Conservation (phyloP, 176 grass and related monocot species). For the Hordeum marinum region DNA sequence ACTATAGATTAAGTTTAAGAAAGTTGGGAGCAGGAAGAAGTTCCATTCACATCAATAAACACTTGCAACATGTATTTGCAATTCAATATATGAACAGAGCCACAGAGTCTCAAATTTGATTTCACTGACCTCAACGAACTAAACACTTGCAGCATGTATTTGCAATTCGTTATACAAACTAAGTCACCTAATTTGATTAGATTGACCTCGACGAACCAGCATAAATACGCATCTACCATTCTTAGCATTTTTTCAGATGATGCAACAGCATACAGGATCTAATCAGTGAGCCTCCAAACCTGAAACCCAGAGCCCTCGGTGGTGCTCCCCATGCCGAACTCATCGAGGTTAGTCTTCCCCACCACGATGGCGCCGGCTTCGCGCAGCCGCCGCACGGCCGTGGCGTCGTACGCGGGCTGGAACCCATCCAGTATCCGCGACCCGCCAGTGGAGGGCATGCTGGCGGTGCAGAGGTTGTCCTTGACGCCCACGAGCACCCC, state of each 20-base stretch:
- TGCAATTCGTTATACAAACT: background rate
- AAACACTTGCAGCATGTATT: background rate
- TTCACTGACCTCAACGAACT: background rate
- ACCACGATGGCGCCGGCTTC: slow-evolving; percentile 77
- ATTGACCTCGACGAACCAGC: background rate
- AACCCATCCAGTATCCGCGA: slow-evolving; percentile 86
- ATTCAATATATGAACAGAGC: background rate
- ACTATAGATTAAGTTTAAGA: background rate
- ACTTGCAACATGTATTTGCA: background rate
- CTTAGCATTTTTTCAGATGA: background rate
- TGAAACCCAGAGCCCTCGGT: slow-evolving; percentile 89
- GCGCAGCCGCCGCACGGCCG: slow-evolving; percentile 62
- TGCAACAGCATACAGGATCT: background rate
- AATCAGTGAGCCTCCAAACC: slow-evolving; percentile 31
- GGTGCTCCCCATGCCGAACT: slow-evolving; percentile 97
- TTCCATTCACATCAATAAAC: background rate
- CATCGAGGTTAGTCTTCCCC: slow-evolving; percentile 92
- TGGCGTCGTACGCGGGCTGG: slow-evolving; percentile 82
- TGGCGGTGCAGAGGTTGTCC: slow-evolving; percentile 83
- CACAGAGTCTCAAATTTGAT: background rate
- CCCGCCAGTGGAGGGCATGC: slow-evolving; percentile 90
- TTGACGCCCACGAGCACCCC: slow-evolving; percentile 84
- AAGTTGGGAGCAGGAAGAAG: background rate
- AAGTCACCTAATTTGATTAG: background rate
- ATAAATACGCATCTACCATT: background rate